phyloP scores from a whole-genome alignment of 805 yeast species.

The Nakazawaea molendinolei region DNA sequence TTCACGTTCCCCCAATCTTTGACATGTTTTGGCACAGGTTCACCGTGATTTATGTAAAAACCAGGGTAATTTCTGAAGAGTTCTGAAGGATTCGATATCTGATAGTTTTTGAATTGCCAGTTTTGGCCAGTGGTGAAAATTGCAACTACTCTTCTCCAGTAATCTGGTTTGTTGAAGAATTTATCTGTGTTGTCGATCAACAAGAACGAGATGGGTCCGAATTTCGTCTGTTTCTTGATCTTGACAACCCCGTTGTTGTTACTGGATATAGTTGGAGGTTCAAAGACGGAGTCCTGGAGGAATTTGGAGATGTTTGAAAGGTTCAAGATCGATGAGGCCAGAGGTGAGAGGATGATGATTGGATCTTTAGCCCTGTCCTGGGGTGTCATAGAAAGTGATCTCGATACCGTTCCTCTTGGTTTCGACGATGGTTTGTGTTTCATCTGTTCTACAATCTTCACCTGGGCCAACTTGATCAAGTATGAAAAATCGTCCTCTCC shows the following conservation, averaged over 20 bases:
- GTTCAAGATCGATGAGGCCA: conserved; percentile 66
- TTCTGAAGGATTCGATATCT: conserved; percentile 71
- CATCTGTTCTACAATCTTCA: conserved; percentile 8
- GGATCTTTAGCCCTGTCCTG: conserved; percentile 40
- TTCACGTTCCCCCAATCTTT: conserved; percentile 81
- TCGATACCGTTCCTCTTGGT: not conserved
- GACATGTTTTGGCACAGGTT: conserved; percentile 67
- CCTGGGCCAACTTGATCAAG: conserved; percentile 10
- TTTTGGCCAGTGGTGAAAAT: conserved; percentile 94
- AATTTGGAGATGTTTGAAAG: conserved; percentile 61
- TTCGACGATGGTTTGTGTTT: conserved; percentile 4
- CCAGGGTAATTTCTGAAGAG: conserved; percentile 84
- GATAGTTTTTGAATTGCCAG: conserved; percentile 93
- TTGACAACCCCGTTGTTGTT: conserved; percentile 37
- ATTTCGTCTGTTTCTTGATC: conserved; percentile 45
- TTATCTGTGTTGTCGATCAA: conserved; percentile 85
- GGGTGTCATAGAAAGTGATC: conserved; percentile 2
- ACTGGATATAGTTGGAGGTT: conserved; percentile 37
- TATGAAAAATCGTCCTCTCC: conserved; percentile 15
- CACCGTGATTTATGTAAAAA: conserved; percentile 68
- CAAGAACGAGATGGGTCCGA: conserved; percentile 60
- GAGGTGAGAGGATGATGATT: conserved; percentile 70
- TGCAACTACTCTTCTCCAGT: conserved; percentile 96
- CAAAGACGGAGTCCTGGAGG: conserved; percentile 66
- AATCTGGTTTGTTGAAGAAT: conserved; percentile 87